These are phyloP conservation scores for Phytopythium aichiense DNA, from an alignment of 352 stramenopile species.

Conservation along the genomic window DNA sequence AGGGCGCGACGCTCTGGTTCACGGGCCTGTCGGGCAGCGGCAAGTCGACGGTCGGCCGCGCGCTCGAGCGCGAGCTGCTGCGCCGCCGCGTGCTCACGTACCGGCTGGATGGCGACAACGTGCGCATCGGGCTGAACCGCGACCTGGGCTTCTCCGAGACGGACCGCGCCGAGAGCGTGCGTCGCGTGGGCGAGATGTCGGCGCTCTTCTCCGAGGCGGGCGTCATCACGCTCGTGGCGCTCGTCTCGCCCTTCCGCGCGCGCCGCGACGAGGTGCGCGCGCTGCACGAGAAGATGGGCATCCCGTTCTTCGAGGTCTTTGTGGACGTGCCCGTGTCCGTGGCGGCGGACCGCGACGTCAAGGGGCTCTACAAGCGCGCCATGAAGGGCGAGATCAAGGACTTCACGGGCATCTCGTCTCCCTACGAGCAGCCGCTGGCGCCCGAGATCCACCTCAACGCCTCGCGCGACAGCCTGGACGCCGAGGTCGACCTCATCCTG, in stretches of 20 bases:
- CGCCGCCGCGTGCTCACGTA: conserved; percentile 95
- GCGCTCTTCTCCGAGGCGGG: conserved; percentile 95
- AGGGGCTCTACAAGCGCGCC: conserved; percentile 93
- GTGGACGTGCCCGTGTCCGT: conserved; percentile 97
- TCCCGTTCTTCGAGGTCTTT: conserved; percentile 99
- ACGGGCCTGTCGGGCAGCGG: conserved; percentile 96
- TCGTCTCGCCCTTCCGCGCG: conserved; percentile 95
- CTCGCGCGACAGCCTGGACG: conserved; percentile 92
- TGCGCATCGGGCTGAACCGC: conserved; percentile 96
- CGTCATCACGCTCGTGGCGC: conserved; percentile 96
- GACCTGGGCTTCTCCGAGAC: conserved; percentile 95
- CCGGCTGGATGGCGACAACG: conserved; percentile 97
- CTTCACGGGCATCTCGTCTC: conserved; percentile 98
- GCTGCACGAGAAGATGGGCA: conserved; percentile 88
- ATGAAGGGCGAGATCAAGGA: conserved; percentile 96
- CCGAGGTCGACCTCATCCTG: conserved; percentile 65
- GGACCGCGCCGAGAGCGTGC: conserved; percentile 95
- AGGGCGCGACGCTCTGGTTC: conserved; percentile 98
- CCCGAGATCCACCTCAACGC: conserved; percentile 96
- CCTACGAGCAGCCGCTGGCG: conserved; percentile 93
- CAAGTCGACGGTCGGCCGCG: conserved; percentile 97
- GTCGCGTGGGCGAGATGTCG: conserved; percentile 95
- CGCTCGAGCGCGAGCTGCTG: conserved; percentile 95
- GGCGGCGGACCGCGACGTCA: conserved; percentile 96
- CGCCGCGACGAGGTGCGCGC: conserved; percentile 94